Base-by-base conservation (phyloP, 352 stramenopile genomes). In the Aphanomyces stellatus region DNA sequence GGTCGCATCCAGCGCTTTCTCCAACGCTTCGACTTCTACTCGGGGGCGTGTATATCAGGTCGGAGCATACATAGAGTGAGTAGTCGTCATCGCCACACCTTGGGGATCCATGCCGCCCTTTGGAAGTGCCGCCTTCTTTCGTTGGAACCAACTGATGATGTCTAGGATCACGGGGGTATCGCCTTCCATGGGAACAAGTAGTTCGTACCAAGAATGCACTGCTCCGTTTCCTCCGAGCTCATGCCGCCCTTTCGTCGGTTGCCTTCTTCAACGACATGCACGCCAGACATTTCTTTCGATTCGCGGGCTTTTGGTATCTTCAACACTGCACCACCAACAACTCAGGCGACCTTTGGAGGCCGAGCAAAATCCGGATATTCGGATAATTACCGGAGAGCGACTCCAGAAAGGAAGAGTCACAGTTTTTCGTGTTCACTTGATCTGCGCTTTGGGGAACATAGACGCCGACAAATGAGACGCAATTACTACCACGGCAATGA, bases 101-200 rank as follows among this genome's bases (percentile, higher is more conserved):
- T 75, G 61, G 48, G 76, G 78, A 40, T 75, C 88, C 53, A 85
- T 80, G 24, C 48, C 66, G 0, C 62, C 75, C 31, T 72, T 60
- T 31, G 74, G 69, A n/a, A 91, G 78, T 65, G 87, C 72, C 22
- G 80, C 72, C 71, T 93, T 67, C 30, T 67, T 93, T 60, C 81
- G 81, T 70, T 89, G 71, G 68, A 93, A 91, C 85, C 85, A 93
- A 73, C 78, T 91, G 71, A 91, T 74, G 57, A 93, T 87, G 34
- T 93, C 84, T 90, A 57, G 6, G 19, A 53, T 0, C 24, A n/a
- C 24, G n/a, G 11, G n/a, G 56, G n/a, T 13, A 4, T 27, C 17
- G 2, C 7, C 17, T 17, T 65, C 56, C 13, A 59, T 28, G 46
- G 2, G 17, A 22, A 24, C 22, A 11, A 46, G 1, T 46, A 46